Conservation (phyloP, 169 alveolate genomes). For the Eimeria necatrix region DNA sequence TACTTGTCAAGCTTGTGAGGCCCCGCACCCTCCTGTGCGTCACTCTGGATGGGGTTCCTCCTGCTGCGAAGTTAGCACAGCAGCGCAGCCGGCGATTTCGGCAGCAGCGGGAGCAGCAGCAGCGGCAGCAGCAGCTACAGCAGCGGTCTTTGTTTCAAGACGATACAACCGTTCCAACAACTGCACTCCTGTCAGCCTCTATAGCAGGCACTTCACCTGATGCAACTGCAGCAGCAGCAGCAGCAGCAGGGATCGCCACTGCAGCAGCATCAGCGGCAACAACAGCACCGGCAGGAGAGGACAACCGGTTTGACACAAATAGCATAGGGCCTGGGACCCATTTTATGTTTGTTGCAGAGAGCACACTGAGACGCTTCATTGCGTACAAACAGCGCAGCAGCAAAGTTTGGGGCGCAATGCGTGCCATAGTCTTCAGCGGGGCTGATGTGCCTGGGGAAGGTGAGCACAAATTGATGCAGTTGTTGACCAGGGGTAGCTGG, state of each 20-base stretch:
- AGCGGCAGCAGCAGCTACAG: constrained; percentile 93
- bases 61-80: constrained; percentile 99
- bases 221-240: neutral
- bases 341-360: constrained; percentile 95
- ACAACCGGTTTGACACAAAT: constrained; percentile 96
- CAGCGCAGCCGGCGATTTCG: constrained; percentile 95
- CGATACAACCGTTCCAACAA: neutral
- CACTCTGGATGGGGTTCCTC: constrained; percentile 99
- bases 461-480: constrained; percentile 98
- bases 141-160: constrained; percentile 80
- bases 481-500: constrained; percentile 73
- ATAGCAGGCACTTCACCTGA: neutral
- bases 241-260: constrained; percentile 36
- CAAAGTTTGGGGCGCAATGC: constrained; percentile 66
- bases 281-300: constrained; percentile 26
- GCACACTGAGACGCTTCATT: constrained; percentile 63
- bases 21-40: constrained; percentile 96
- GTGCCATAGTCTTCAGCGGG: constrained; percentile 40
- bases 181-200: neutral
- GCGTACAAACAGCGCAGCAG: constrained; percentile 35
- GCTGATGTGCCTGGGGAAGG: constrained; percentile 99
- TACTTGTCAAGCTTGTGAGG: constrained; percentile 93
- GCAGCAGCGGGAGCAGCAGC: constrained; percentile 97
- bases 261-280: constrained; percentile 43
- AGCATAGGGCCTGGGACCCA: constrained; percentile 99